These are phyloP conservation scores for Daphne laureola DNA, from an alignment of 441 rosid genomes.

Conservation along the genomic window DNA sequence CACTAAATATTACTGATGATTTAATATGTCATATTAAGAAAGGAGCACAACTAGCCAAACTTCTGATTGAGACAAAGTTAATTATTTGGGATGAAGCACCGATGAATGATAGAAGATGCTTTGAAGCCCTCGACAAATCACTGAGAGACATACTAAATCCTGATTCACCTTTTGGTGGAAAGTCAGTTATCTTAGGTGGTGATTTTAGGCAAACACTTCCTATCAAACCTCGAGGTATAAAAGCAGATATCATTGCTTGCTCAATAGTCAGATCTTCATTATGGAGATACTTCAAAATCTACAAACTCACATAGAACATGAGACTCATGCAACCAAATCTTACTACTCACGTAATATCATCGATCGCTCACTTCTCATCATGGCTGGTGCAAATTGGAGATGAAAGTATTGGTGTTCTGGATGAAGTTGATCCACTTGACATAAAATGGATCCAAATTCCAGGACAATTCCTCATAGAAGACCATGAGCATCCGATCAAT, in stretches of 20 bases:
- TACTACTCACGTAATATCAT: no score
- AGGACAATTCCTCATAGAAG: no score
- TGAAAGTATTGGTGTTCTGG: no score
- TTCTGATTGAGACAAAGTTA: neutral
- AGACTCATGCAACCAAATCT: neutral
- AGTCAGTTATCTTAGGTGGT: neutral
- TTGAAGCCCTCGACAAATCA: neutral
- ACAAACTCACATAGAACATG: neutral
- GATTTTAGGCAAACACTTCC: neutral
- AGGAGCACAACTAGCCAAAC: neutral
- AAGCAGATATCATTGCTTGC: neutral
- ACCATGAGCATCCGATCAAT: no score
- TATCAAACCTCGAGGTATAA: neutral
- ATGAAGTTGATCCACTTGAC: no score
- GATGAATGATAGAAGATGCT: neutral
- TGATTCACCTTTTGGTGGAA: neutral
- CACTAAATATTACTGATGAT: neutral
- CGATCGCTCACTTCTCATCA: no score
- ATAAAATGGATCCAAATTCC: no score
- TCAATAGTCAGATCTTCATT: neutral
- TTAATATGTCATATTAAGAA: neutral
- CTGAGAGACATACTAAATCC: neutral
- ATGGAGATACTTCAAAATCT: neutral
- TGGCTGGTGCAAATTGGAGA: no score
- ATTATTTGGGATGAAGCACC: conserved; percentile 3